Conservation (phyloP, 1,284 basidiomycete genomes). For the Ustilago curta region DNA sequence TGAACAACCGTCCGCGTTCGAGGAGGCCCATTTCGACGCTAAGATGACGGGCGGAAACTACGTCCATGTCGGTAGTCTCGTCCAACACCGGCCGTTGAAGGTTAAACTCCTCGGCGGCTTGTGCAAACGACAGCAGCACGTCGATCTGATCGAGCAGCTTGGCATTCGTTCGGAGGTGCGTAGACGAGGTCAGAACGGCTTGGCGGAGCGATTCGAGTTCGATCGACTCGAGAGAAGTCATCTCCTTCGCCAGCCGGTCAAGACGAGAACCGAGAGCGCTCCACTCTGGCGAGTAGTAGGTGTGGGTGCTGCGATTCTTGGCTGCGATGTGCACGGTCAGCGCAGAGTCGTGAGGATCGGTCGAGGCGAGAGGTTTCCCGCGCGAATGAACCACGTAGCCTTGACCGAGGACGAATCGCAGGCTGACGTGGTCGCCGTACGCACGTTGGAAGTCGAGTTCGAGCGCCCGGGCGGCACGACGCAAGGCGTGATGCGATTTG, state of each 20-base stretch:
- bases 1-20: constrained; percentile 70
- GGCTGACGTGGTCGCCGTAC: constrained; percentile 43
- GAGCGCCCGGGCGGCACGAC: constrained; percentile 42
- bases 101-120: constrained; percentile 81
- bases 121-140: constrained; percentile 83
- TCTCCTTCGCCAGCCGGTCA: constrained; percentile 40
- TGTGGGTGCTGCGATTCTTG: constrained; percentile 56
- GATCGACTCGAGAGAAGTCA: constrained; percentile 43
- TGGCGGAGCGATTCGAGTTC: constrained; percentile 60
- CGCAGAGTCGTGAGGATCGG: not conserved
- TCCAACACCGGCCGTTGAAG: constrained; percentile 80
- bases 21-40: constrained; percentile 90
- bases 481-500: constrained; percentile 39
- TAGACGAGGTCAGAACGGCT: constrained; percentile 29
- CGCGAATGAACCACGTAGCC: constrained; percentile 65
- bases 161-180: constrained; percentile 76
- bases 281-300: constrained; percentile 60
- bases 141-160: constrained; percentile 89
- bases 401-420: constrained; percentile 61
- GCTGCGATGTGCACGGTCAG: constrained; percentile 53
- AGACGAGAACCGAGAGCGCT: constrained; percentile 51
- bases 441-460: constrained; percentile 40
- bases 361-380: constrained; percentile 22
- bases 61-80: constrained; percentile 73
- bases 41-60: constrained; percentile 87